These are phyloP conservation scores for Chlamydomonas sp. DNA, from an alignment of 139 green algal species.

Conservation along the genomic window DNA sequence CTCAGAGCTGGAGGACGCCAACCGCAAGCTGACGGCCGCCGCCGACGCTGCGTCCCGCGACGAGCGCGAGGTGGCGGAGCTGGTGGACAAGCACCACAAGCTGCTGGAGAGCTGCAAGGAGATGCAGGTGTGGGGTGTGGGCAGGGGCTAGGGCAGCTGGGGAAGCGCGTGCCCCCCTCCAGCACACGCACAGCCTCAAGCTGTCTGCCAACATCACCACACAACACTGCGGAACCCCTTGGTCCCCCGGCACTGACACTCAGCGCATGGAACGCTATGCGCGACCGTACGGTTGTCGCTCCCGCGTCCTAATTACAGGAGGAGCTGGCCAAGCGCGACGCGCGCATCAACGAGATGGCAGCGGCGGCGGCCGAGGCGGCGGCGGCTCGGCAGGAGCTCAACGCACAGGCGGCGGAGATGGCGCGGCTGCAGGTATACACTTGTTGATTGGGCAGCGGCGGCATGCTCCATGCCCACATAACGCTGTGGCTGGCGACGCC, in stretches of 20 bases:
- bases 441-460: too few relatives aligned
- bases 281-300: too few relatives aligned
- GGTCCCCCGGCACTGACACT: too few relatives aligned
- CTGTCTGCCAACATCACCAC: too few relatives aligned
- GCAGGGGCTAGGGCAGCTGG: neutral
- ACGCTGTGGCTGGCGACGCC: too few relatives aligned
- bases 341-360: conserved; percentile 26
- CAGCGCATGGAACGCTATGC: too few relatives aligned
- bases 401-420: conserved; percentile 33
- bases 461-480: too few relatives aligned
- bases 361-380: conserved; percentile 20
- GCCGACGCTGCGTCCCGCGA: conserved; percentile 34
- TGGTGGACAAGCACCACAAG: conserved; percentile 49
- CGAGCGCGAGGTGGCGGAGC: conserved; percentile 36
- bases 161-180: too few relatives aligned
- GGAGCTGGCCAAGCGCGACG: conserved; percentile 6
- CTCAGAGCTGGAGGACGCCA: conserved; percentile 51
- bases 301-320: conserved; percentile 12
- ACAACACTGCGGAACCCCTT: too few relatives aligned
- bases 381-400: neutral
- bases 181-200: neutral
- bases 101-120: conserved; percentile 40
- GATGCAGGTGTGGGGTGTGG: conserved; percentile 28
- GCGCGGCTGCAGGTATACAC: conserved; percentile 39
- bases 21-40: conserved; percentile 44